These are phyloP conservation scores for Pseudonitzschia multistriata DNA, from an alignment of 108 stramenopile genomes.

Conservation along the genomic window DNA sequence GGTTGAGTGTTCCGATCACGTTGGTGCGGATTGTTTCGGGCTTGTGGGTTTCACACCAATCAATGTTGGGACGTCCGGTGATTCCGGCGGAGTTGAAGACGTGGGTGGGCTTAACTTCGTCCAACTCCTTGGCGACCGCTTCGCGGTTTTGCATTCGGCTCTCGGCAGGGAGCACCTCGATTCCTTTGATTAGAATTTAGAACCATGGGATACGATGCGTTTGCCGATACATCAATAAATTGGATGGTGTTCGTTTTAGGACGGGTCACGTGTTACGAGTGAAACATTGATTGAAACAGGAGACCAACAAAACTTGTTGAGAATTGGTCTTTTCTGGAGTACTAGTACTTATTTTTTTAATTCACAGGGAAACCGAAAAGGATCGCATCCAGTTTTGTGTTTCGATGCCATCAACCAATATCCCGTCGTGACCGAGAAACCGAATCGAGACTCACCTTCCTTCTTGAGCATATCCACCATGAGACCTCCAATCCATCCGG, in stretches of 20 bases:
- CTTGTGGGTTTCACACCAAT: slow-evolving; percentile 99
- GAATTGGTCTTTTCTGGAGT: too few relatives aligned
- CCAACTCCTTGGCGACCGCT: slow-evolving; percentile 85
- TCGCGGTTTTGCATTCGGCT: slow-evolving; percentile 93
- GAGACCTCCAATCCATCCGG: slow-evolving; percentile 97
- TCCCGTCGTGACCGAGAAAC: not conserved
- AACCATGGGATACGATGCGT: too few relatives aligned
- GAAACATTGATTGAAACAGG: too few relatives aligned
- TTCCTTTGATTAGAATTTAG: slow-evolving; percentile 32
- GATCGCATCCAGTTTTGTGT: not conserved
- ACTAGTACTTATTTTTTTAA: too few relatives aligned
- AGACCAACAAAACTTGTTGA: too few relatives aligned
- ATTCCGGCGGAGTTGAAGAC: slow-evolving; percentile 98
- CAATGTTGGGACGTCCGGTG: slow-evolving; percentile 99
- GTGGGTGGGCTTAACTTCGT: slow-evolving; percentile 90
- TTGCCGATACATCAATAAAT: too few relatives aligned
- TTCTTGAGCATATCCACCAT: slow-evolving; percentile 78
- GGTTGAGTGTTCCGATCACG: slow-evolving; percentile 95
- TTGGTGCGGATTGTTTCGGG: slow-evolving; percentile 96
- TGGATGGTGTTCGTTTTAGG: too few relatives aligned
- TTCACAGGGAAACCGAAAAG: too few relatives aligned
- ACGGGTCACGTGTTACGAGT: too few relatives aligned
- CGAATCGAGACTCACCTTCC: slow-evolving; percentile 34
- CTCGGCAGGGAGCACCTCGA: slow-evolving; percentile 84
- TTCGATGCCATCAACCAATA: not conserved